Conservation (phyloP, 495 filamentous ascomycete species). For the Talaromyces nanjingensis region DNA sequence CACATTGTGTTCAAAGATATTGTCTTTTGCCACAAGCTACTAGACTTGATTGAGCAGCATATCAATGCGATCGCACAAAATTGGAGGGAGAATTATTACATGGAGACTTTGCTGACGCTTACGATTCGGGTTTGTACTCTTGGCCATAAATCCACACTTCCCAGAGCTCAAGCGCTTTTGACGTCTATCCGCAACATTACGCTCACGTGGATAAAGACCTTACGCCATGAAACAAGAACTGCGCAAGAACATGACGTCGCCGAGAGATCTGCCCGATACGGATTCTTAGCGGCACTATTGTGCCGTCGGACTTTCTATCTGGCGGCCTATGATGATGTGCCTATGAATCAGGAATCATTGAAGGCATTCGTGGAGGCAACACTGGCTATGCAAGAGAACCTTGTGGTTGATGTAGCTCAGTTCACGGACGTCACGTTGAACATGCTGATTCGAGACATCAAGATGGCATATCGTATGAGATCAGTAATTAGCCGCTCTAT, state of each 20-base stretch:
- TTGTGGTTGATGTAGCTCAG: conserved; percentile 13
- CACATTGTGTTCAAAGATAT: conserved; percentile 24
- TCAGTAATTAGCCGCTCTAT: too few relatives aligned
- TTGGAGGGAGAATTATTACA: conserved; percentile 39
- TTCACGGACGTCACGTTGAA: conserved; percentile 15
- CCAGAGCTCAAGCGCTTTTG: conserved; percentile 5
- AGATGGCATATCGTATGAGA: conserved; percentile 31
- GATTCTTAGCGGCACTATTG: conserved; percentile 25
- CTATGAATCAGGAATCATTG: conserved; percentile 13
- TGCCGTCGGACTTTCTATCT: conserved; percentile 30
- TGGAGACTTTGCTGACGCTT: conserved; percentile 31
- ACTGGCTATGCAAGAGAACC: conserved; percentile 28
- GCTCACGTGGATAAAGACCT: conserved; percentile 33
- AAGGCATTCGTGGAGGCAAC: conserved; percentile 29
- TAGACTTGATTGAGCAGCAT: conserved; percentile 22
- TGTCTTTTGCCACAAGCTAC: conserved; percentile 17
- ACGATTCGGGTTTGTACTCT: conserved; percentile 30
- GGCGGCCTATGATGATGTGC: conserved; percentile 11
- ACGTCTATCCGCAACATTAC: conserved; percentile 16
- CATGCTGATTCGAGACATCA: conserved; percentile 41
- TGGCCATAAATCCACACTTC: conserved; percentile 3
- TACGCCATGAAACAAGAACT: conserved; percentile 37
- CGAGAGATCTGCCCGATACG: conserved; percentile 19
- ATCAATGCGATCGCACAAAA: conserved; percentile 33
- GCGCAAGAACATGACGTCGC: conserved; percentile 31